Evolutionary conservation across 2,329 filamentous ascomycete genomes (phyloP).

Genomic region (Cladosporium sp.): DNA sequence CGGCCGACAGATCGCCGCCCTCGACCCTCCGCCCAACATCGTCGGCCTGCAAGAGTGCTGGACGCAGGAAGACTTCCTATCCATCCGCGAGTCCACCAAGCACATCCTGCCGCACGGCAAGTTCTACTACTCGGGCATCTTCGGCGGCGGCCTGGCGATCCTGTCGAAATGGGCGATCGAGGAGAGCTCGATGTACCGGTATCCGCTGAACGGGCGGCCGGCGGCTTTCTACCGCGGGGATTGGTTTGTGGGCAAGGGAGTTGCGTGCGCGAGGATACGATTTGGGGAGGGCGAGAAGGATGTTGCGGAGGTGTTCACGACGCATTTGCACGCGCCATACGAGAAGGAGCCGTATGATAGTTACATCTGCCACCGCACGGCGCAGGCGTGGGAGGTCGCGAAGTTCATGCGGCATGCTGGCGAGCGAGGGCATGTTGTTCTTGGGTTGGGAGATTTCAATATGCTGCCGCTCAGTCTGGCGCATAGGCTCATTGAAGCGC

Average conservation of each 20-base stretch:
- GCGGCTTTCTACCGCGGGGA: constrained; percentile 93
- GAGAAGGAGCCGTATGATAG: constrained; percentile 76
- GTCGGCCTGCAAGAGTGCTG: constrained; percentile 96
- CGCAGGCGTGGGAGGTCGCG: constrained; percentile 92
- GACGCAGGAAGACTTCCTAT: constrained; percentile 79
- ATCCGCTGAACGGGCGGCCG: constrained; percentile 89
- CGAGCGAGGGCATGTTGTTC: constrained; percentile 76
- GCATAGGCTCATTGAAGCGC: constrained; percentile 76
- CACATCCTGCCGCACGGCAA: constrained; percentile 83
- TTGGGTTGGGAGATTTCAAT: constrained; percentile 93
- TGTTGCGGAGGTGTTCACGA: constrained; percentile 86
- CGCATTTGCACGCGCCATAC: constrained; percentile 83
- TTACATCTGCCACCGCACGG: constrained; percentile 85
- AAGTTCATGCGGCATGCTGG: constrained; percentile 82
- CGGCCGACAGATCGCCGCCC: constrained; percentile 71
- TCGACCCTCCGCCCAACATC: constrained; percentile 72
- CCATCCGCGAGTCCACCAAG: constrained; percentile 71
- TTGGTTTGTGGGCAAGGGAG: constrained; percentile 94
- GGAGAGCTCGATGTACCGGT: constrained; percentile 80
- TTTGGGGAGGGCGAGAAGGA: constrained; percentile 65
- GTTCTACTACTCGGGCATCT: constrained; percentile 87
- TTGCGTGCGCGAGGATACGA: constrained; percentile 78
- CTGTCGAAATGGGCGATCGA: constrained; percentile 90
- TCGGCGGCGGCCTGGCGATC: constrained; percentile 86
- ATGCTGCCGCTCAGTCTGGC: constrained; percentile 87